Conservation (phyloP, 345 rosid genomes). For the Raphanus sativus region DNA sequence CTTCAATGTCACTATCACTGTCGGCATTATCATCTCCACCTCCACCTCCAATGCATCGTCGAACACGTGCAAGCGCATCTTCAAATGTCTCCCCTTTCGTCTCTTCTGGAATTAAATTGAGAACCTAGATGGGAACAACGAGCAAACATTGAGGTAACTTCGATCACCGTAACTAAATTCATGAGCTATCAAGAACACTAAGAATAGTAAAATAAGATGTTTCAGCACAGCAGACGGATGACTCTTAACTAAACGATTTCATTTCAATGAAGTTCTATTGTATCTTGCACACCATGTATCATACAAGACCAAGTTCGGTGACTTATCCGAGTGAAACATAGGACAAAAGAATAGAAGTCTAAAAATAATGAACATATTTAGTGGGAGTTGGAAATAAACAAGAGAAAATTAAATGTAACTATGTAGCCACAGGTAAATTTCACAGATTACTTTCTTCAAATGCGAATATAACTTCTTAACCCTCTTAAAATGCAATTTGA, state of each 20-base stretch:
- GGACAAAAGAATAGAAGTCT: not conserved
- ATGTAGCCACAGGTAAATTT: slow-evolving; percentile 14
- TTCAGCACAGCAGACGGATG: not conserved
- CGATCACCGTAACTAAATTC: slow-evolving; percentile 1
- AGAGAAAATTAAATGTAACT: not conserved
- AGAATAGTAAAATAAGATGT: not conserved
- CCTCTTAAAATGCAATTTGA: too few species aligned
- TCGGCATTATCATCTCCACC: slow-evolving; percentile 74
- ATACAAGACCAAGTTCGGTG: slow-evolving; percentile 6
- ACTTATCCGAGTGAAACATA: not conserved
- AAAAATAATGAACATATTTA: not conserved
- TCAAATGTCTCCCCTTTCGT: slow-evolving; percentile 78
- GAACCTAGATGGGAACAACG: slow-evolving; percentile 50
- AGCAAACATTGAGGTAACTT: slow-evolving; percentile 8
- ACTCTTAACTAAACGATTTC: not conserved
- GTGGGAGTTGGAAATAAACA: not conserved
- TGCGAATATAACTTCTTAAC: not conserved
- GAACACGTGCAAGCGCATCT: slow-evolving; percentile 86
- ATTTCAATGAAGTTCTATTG: not conserved
- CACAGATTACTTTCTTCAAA: not conserved
- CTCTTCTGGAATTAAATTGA: slow-evolving; percentile 78
- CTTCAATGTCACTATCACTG: slow-evolving; percentile 97
- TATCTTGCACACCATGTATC: not conserved
- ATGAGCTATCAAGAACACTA: slow-evolving; percentile 7
- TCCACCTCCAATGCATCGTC: slow-evolving; percentile 94